These are phyloP conservation scores for Cutaneotrichosporon sp. DNA, from an alignment of 1,284 basidiomycete genomes.

Conservation along the genomic window DNA sequence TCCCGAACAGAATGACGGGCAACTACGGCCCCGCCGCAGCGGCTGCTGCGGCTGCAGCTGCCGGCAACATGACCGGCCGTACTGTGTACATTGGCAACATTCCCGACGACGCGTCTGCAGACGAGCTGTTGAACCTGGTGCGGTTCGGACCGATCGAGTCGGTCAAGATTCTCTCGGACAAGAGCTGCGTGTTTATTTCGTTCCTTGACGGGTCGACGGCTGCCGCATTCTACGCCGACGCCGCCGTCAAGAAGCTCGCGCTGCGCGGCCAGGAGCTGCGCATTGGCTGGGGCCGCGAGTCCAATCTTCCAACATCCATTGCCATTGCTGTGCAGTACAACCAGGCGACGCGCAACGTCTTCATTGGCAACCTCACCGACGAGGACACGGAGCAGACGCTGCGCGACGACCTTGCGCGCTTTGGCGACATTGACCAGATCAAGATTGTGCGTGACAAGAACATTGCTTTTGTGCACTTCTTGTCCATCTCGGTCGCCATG, in stretches of 20 bases:
- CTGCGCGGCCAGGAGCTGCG: slow-evolving; percentile 89
- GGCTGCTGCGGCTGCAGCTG: slow-evolving; percentile 67
- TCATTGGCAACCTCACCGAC: slow-evolving; percentile 84
- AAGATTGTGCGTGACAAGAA: slow-evolving; percentile 97
- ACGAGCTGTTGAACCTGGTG: slow-evolving; percentile 94
- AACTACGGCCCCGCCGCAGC: slow-evolving; percentile 59
- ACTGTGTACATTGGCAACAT: slow-evolving; percentile 98
- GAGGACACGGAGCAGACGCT: slow-evolving; percentile 80
- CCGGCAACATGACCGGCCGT: slow-evolving; percentile 65
- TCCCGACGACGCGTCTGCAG: slow-evolving; percentile 90
- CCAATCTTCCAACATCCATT: slow-evolving; percentile 75
- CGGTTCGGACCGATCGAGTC: slow-evolving; percentile 96
- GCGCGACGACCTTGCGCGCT: slow-evolving; percentile 73
- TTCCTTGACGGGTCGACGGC: slow-evolving; percentile 88
- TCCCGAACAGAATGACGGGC: slow-evolving; percentile 50
- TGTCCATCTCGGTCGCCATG: slow-evolving; percentile 84
- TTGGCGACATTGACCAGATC: slow-evolving; percentile 94
- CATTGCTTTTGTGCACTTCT: slow-evolving; percentile 93
- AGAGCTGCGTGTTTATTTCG: slow-evolving; percentile 95
- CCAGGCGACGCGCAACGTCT: slow-evolving; percentile 89
- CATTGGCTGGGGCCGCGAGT: slow-evolving; percentile 92
- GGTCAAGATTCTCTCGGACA: slow-evolving; percentile 92
- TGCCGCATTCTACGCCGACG: slow-evolving; percentile 90
- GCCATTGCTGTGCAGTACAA: slow-evolving; percentile 78
- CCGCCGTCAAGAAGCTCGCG: slow-evolving; percentile 82